phyloP scores from a whole-genome alignment of 1,139 yeast species.

The Protomyces inundatus region DNA sequence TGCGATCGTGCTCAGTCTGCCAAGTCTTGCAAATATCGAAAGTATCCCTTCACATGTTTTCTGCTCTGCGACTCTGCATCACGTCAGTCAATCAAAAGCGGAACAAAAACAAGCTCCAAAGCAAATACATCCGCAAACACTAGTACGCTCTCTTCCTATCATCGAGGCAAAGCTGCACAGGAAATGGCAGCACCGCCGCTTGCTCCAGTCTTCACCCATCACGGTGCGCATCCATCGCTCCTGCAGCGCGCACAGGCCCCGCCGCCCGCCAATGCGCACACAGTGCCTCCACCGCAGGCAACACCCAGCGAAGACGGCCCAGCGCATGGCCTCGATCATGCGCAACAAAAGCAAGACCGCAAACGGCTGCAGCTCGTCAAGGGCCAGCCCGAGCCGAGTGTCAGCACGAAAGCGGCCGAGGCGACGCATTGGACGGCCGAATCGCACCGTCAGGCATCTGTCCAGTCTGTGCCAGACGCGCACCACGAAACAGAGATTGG shows the following conservation, averaged over 20 bases:
- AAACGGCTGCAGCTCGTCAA: neutral
- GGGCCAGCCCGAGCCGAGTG: constrained; percentile 13
- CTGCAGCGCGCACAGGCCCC: neutral
- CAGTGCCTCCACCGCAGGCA: neutral
- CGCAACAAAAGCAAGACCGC: constrained; percentile 2
- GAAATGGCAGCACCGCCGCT: neutral
- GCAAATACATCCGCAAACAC: too few relatives aligned
- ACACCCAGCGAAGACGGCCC: neutral
- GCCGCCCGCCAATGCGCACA: constrained; percentile 1
- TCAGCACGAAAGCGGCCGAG: constrained; percentile 17
- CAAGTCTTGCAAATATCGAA: too few relatives aligned
- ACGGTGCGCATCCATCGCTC: constrained; percentile 5
- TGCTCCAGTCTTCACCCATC: constrained; percentile 8
- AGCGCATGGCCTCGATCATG: neutral
- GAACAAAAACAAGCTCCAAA: too few relatives aligned
- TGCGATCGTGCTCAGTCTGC: too few relatives aligned
- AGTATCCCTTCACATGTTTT: too few relatives aligned
- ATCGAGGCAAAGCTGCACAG: neutral
- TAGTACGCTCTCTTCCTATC: too few relatives aligned
- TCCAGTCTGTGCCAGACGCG: neutral
- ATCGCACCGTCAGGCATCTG: neutral
- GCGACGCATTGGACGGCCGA: constrained; percentile 5
- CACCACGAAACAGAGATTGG: neutral
- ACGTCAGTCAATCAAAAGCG: too few relatives aligned
- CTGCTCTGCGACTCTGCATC: too few relatives aligned